A percentile compares a stretch with the other conserved stretches of the same genome.
These are phyloP conservation scores for Pleurotus djamor DNA, from an alignment of 768 basidiomycete genomes.

Conservation along the genomic window DNA sequence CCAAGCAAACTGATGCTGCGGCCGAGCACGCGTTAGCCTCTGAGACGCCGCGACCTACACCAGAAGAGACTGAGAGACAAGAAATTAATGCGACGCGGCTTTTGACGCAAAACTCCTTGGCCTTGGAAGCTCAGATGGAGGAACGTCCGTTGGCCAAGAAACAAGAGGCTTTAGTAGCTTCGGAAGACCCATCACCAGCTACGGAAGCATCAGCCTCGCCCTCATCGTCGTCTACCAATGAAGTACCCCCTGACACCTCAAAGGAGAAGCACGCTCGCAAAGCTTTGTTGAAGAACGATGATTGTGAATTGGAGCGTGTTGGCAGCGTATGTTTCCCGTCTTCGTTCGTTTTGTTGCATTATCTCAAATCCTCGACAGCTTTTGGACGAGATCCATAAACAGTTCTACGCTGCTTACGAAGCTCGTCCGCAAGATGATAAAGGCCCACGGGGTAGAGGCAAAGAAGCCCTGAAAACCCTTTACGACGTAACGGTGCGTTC, in stretches of 20 bases:
- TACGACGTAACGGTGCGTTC: constrained; percentile 81
- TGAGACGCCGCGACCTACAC: constrained; percentile 19
- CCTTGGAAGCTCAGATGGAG: constrained; percentile 82
- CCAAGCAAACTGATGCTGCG: constrained; percentile 10
- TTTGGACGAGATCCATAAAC: constrained; percentile 74
- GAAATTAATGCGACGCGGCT: constrained; percentile 52
- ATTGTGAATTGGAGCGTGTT: constrained; percentile 79
- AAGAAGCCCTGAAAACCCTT: constrained; percentile 23
- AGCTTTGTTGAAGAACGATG: constrained; percentile 85
- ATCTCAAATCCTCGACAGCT: constrained; percentile 45
- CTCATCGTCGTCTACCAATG: constrained; percentile 14
- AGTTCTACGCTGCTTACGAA: constrained; percentile 74
- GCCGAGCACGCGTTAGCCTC: constrained; percentile 17
- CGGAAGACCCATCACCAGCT: constrained; percentile 21
- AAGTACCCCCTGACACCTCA: constrained; percentile 18
- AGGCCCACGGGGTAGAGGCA: constrained; percentile 19
- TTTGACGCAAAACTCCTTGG: constrained; percentile 67
- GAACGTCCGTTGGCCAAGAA: constrained; percentile 86
- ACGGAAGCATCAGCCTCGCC: constrained; percentile 13
- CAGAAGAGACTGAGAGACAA: constrained; percentile 40
- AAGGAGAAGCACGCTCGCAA: constrained; percentile 54
- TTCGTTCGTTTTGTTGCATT: not conserved
- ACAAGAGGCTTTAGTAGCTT: constrained; percentile 70
- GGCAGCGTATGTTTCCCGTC: constrained; percentile 48
- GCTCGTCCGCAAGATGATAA: constrained; percentile 24